A percentile compares a stretch with the other conserved stretches of the same genome.
phyloP scores from a whole-genome alignment of 306 rosid genomes.

The Morella rubra region DNA sequence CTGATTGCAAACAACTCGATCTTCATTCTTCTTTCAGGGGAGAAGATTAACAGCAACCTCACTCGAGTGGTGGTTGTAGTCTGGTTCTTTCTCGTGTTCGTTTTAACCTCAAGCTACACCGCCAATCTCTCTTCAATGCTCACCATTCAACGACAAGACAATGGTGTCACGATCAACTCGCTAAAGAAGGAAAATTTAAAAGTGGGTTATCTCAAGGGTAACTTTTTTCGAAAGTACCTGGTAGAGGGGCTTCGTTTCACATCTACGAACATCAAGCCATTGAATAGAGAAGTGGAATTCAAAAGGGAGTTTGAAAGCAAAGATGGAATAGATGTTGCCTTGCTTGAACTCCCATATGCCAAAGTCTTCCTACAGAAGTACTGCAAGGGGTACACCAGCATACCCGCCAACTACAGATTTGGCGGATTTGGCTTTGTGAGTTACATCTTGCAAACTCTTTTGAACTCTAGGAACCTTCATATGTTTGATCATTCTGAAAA shows the following conservation, averaged over 20 bases:
- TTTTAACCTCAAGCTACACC: constrained; percentile 66
- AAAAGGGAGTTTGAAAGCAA: constrained; percentile 17
- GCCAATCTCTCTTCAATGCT: constrained; percentile 70
- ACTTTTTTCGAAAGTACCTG: constrained; percentile 48
- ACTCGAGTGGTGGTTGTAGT: constrained; percentile 46
- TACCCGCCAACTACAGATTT: constrained; percentile 40
- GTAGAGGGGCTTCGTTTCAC: constrained; percentile 33
- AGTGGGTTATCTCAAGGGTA: constrained; percentile 48
- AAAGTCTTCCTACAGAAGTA: constrained; percentile 42
- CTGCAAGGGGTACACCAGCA: constrained; percentile 45
- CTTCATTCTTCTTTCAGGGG: constrained; percentile 35
- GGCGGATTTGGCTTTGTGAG: constrained; percentile 86
- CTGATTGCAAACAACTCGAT: not conserved
- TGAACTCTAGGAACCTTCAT: not conserved
- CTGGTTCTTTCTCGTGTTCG: constrained; percentile 56
- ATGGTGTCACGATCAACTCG: constrained; percentile 40
- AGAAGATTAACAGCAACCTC: constrained; percentile 43
- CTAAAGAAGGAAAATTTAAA: constrained; percentile 37
- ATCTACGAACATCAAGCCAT: constrained; percentile 20
- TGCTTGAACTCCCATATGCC: constrained; percentile 70
- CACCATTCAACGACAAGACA: constrained; percentile 35
- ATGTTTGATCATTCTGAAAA: too few relatives aligned
- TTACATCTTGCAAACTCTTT: not conserved
- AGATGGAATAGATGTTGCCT: constrained; percentile 49
- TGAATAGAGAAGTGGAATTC: constrained; percentile 26